Evolutionary conservation across 257 asterid species (phyloP).

Genomic region (Catharanthus roseus): DNA sequence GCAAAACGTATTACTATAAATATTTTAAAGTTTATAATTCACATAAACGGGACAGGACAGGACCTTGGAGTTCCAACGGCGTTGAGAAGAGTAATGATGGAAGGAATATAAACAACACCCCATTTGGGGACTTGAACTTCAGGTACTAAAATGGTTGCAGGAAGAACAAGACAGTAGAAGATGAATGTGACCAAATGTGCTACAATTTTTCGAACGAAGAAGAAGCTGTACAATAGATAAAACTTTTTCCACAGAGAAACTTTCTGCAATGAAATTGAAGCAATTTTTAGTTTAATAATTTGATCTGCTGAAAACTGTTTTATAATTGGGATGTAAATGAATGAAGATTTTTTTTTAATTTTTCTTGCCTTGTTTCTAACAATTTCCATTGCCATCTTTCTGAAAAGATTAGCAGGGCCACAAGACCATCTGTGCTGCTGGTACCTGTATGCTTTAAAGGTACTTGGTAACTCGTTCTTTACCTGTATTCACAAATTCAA

Average conservation of each 20-base stretch:
- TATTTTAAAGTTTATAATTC: too few species aligned
- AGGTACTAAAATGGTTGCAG: conserved; percentile 54
- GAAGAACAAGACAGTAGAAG: conserved; percentile 64
- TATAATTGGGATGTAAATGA: neutral
- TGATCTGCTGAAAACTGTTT: too few species aligned
- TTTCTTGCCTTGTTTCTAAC: conserved; percentile 48
- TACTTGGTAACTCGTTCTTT: conserved; percentile 70
- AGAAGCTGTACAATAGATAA: conserved; percentile 67
- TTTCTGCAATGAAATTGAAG: conserved; percentile 37
- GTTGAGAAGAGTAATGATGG: conserved; percentile 52
- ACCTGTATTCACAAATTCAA: conserved; percentile 32
- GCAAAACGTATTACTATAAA: too few species aligned
- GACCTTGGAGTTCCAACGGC: conserved; percentile 69
- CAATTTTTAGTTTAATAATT: neutral
- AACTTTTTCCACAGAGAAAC: conserved; percentile 55
- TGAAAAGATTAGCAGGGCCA: conserved; percentile 77
- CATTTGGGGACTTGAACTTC: conserved; percentile 65
- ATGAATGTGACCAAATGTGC: conserved; percentile 62
- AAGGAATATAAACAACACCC: conserved; percentile 52
- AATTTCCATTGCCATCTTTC: conserved; percentile 53
- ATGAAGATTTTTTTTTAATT: neutral
- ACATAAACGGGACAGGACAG: neutral
- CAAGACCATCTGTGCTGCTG: conserved; percentile 83
- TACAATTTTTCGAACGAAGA: conserved; percentile 60
- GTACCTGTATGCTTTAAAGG: conserved; percentile 57